These are phyloP conservation scores for Zoysia pacifica DNA, from an alignment of 176 grass and related monocot genomes.

Conservation along the genomic window DNA sequence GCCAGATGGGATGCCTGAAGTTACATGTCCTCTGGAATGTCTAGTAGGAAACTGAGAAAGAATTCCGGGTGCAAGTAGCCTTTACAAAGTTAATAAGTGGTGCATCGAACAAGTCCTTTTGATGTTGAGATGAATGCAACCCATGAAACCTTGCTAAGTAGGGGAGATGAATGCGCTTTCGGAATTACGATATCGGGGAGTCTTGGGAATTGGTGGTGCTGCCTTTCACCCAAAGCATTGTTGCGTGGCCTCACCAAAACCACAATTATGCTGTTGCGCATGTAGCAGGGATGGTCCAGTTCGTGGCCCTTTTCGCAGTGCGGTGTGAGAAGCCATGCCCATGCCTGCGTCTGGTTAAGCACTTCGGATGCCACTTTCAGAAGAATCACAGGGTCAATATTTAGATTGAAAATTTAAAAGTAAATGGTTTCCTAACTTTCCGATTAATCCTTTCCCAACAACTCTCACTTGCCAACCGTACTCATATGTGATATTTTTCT, in stretches of 20 bases:
- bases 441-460: constrained; percentile 6
- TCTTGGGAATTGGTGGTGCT: constrained; percentile 12
- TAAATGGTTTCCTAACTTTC: too few species aligned
- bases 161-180: constrained; percentile 31
- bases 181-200: not conserved
- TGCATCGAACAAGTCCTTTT: constrained; percentile 1
- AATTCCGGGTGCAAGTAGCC: constrained; percentile 17
- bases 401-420: too few species aligned
- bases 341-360: constrained; percentile 7
- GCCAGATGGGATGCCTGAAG: constrained; percentile 39
- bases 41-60: constrained; percentile 29
- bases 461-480: constrained; percentile 12
- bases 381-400: not conserved
- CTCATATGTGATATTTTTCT: not conserved
- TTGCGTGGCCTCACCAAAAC: constrained; percentile 9
- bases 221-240: constrained; percentile 37
- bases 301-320: constrained; percentile 25
- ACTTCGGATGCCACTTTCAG: constrained; percentile 47
- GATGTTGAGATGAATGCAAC: constrained; percentile 30
- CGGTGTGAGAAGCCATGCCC: constrained; percentile 26
- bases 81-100: constrained; percentile 17
- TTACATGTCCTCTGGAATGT: not conserved
- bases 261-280: constrained; percentile 20
- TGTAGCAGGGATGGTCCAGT: constrained; percentile 41
- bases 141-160: not conserved